Conservation (phyloP, 139 green algal genomes). For the Eudorina sp. region DNA sequence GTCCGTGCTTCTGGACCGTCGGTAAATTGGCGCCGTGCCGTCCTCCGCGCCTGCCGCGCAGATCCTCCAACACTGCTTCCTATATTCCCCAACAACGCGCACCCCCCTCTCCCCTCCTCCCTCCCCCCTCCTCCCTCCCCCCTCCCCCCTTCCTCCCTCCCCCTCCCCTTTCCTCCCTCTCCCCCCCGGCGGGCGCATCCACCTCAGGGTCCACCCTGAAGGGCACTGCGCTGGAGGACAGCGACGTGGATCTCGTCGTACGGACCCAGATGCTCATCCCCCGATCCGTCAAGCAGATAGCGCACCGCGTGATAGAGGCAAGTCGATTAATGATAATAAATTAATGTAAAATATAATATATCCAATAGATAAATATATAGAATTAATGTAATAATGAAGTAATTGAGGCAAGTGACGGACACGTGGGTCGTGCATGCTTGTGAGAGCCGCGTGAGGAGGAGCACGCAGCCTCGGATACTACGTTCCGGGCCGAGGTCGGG, state of each 20-base stretch:
- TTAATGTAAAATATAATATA: too few species aligned
- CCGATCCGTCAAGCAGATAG: neutral
- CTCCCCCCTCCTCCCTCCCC: neutral
- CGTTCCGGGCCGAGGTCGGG: too few species aligned
- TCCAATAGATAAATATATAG: too few species aligned
- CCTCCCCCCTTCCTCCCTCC: neutral
- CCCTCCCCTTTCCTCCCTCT: neutral
- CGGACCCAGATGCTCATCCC: neutral
- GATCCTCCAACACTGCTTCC: neutral
- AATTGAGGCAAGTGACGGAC: neutral
- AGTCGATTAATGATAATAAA: too few species aligned
- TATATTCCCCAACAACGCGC: neutral
- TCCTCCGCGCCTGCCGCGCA: neutral
- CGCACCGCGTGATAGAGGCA: neutral
- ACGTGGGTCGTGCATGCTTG: neutral
- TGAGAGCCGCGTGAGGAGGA: neutral
- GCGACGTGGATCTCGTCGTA: slow-evolving; percentile 25
- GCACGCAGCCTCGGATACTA: too few species aligned
- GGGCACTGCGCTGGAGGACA: slow-evolving; percentile 2
- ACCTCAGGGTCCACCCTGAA: slow-evolving; percentile 8
- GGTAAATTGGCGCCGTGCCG: neutral
- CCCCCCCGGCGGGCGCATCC: neutral
- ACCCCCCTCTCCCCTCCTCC: neutral
- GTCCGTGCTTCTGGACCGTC: too few species aligned
- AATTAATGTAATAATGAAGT: too few species aligned